Base-by-base conservation (phyloP, 2,329 filamentous ascomycete genomes). In the Colletotrichum sp. region DNA sequence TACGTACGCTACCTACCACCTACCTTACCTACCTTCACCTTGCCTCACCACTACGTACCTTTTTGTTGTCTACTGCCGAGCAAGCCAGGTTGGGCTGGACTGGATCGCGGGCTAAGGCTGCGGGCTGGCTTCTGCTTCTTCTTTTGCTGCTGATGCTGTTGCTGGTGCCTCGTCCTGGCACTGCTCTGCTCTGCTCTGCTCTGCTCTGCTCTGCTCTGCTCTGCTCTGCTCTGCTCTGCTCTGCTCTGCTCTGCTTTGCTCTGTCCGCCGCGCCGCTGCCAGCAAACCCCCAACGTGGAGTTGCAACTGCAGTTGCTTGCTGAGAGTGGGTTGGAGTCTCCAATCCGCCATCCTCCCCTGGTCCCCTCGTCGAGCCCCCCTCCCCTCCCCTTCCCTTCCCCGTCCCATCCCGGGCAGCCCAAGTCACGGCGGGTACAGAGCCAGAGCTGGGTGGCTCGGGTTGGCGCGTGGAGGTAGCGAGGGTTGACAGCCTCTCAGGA, bases 401-500 rank as follows among this genome's bases (percentile, higher is more conserved):
- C 68, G 62, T 74, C 68, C 61, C 52, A 66, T 71, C 72, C 72
- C 55, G 72, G 68, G 13, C 55, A 71, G 55, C 36, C 67, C 68
- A 74, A 72, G 68, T 74, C 69, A 56, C 64, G 55, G 62, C 73
- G 56, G 73, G 63, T 75, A 73, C 69, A 75, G 43, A 65, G 58
- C 38, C 38, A 71, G 34, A 68, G 43, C 63, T 75, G 69, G 69
- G 69, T 68, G 73, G 68, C 68, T 61, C 72, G 68, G 67, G 67
- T 61, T 66, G 68, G 72, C 68, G 68, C 68, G 61, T 74, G 67
- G 62, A 72, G 63, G 73, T 52, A 74, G 24, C 56, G 70, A 76
- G 58, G 65, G 71, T 74, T 65, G 73, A 64, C 73, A 75, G 69
- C 70, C 73, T 69, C 70, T 75, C 43, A 74, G 71, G 30, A 61